Evolutionary conservation across 768 basidiomycete genomes (phyloP), one percentile per base, ranked within the genome.

Genomic region (Macrocybe gigantea): DNA sequence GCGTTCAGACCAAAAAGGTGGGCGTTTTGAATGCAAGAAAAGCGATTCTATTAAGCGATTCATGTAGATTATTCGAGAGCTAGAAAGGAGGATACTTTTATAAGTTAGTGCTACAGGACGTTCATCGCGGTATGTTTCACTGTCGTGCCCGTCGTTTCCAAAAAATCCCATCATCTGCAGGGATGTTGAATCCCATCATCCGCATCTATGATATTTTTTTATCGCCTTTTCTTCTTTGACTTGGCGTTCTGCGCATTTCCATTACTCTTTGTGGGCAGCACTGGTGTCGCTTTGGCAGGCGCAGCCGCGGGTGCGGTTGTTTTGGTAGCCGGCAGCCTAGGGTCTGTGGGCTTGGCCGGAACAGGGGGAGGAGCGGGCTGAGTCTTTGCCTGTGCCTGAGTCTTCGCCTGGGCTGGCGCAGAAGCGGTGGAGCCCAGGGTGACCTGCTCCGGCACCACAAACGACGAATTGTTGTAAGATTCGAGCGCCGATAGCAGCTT

Each of bases 401-500:
- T 32, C 1, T n/a, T 12, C n/a, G 41, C 33, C 2, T 44, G 39
- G 6, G 48, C 31, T 9, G 37, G 13, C 5, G 47, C 47, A 12
- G 35, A 13, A 5, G 49, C 33, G 44, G 52, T 48, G 10, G 46
- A 32, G 36, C 53, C 55, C 9, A 52, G 45, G 5, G 45, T 44
- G 10, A 48, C 40, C 33, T 48, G 38, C 44, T 44, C 34, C 7
- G 36, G 15, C 29, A 38, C 45, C 33, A 48, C 31, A 2, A 48
- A 44, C 34, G 52, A 34, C 32, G 50, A 43, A 13, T 38, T 36
- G 38, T 53, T 44, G 10, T 47, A 50, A 9, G 51, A 58, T 38
- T 53, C 35, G 30, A 50, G 53, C 10, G 53, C 53, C 38, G 56
- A 56, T 22, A 49, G 38, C 22, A 53, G 43, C 44, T 58, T 53